These are phyloP conservation scores for Boletus barrowsii DNA, from an alignment of 768 basidiomycete genomes.

Conservation along the genomic window DNA sequence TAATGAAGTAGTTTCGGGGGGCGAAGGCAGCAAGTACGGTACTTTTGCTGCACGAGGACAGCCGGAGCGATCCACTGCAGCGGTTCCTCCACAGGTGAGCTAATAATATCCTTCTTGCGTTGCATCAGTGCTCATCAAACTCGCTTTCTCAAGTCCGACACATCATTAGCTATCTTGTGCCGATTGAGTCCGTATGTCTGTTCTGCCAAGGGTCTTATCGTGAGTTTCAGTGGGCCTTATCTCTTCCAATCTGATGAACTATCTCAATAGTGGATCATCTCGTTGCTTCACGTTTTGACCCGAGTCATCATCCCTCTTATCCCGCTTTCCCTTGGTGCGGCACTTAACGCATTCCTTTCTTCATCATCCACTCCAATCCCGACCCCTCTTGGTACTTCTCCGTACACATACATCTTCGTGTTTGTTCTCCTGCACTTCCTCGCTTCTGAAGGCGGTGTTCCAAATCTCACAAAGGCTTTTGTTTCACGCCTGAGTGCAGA, in stretches of 20 bases:
- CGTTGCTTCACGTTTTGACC: slow-evolving; percentile 66
- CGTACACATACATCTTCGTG: slow-evolving; percentile 66
- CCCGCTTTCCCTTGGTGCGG: slow-evolving; percentile 65
- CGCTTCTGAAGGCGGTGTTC: slow-evolving; percentile 72
- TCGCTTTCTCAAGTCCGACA: slow-evolving; percentile 7
- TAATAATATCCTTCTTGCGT: neutral
- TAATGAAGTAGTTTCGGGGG: slow-evolving; percentile 31
- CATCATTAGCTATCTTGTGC: slow-evolving; percentile 16
- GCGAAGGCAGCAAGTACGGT: slow-evolving; percentile 63
- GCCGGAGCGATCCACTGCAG: neutral
- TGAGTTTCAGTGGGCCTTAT: slow-evolving; percentile 7
- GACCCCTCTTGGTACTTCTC: slow-evolving; percentile 36
- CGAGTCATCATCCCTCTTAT: slow-evolving; percentile 74
- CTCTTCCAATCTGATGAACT: neutral
- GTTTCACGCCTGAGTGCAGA: slow-evolving; percentile 92
- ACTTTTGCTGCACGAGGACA: slow-evolving; percentile 53
- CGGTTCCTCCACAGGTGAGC: slow-evolving; percentile 13
- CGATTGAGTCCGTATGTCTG: slow-evolving; percentile 19
- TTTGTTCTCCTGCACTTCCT: slow-evolving; percentile 73
- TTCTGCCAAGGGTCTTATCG: slow-evolving; percentile 23
- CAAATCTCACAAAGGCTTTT: slow-evolving; percentile 63
- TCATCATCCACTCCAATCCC: slow-evolving; percentile 18
- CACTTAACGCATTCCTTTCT: slow-evolving; percentile 21
- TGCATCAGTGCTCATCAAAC: neutral
- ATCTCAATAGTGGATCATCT: slow-evolving; percentile 53